Conservation (phyloP, 305 asterid genomes). For the Caryopteris hybrid region DNA sequence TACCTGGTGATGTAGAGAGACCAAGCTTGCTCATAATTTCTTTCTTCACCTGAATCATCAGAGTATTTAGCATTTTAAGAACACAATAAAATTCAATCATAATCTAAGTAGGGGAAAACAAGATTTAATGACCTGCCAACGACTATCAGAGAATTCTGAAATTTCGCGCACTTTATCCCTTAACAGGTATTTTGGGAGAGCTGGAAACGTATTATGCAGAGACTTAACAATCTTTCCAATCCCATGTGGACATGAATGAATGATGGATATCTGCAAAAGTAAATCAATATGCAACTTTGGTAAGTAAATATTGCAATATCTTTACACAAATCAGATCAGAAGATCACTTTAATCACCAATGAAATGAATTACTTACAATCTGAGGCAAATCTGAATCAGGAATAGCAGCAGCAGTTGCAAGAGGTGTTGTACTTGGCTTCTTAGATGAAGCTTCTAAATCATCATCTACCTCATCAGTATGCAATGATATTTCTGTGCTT, state of each 20-base stretch:
- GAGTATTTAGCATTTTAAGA: constrained; percentile 6
- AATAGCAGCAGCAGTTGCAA: constrained; percentile 34
- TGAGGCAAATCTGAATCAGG: constrained; percentile 59
- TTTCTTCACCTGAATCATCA: constrained; percentile 60
- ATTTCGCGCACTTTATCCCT: constrained; percentile 72
- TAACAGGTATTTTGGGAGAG: constrained; percentile 49
- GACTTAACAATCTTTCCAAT: constrained; percentile 53
- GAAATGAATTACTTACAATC: constrained; percentile 48
- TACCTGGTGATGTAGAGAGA: constrained; percentile 63
- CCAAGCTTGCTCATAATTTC: constrained; percentile 59
- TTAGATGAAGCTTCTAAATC: constrained; percentile 38
- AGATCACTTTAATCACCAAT: neutral
- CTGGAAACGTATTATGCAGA: constrained; percentile 53
- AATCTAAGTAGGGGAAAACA: neutral
- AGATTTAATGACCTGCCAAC: constrained; percentile 71
- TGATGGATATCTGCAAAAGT: constrained; percentile 46
- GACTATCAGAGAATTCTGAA: constrained; percentile 63
- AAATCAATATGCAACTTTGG: neutral
- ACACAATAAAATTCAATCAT: neutral
- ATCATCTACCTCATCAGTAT: constrained; percentile 27
- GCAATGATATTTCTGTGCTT: constrained; percentile 34
- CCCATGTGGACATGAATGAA: constrained; percentile 59
- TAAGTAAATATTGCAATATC: neutral
- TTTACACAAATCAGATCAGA: neutral
- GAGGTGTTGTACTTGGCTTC: constrained; percentile 31